These are phyloP conservation scores for Isabelozyma rhagii DNA, from an alignment of 805 yeast species.

Conservation along the genomic window DNA sequence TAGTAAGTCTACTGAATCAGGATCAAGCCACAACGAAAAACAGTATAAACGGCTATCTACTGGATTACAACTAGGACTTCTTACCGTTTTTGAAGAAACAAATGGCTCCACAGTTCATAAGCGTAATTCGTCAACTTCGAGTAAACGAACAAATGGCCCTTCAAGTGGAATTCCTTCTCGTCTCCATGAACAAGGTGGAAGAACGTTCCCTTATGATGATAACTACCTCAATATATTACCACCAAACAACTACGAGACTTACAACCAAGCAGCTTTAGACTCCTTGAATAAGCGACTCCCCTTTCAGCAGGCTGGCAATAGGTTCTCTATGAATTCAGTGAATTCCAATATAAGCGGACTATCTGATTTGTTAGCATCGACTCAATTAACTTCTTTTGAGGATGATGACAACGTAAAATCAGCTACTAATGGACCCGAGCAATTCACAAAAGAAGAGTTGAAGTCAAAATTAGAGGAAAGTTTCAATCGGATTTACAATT, in stretches of 20 bases:
- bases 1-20: background rate
- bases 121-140: background rate
- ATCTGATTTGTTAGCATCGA: constrained; percentile 47
- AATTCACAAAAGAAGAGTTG: constrained; percentile 26
- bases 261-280: constrained; percentile 35
- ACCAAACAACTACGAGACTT: constrained; percentile 23
- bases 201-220: constrained; percentile 18
- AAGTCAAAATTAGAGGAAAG: constrained; percentile 36
- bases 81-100: constrained; percentile 38
- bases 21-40: constrained; percentile 11
- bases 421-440: constrained; percentile 6
- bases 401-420: constrained; percentile 13
- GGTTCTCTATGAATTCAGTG: constrained; percentile 52
- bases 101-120: background rate
- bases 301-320: constrained; percentile 32
- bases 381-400: constrained; percentile 37
- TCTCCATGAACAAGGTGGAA: too few species aligned
- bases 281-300: constrained; percentile 17
- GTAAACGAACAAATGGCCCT: background rate
- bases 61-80: constrained; percentile 35
- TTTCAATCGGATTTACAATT: constrained; percentile 31
- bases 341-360: constrained; percentile 47
- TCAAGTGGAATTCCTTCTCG: background rate
- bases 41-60: constrained; percentile 29
- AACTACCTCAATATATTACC: constrained; percentile 21